phyloP scores from a whole-genome alignment of 2,329 filamentous ascomycete genomes.

The Colletotrichum limetticola region DNA sequence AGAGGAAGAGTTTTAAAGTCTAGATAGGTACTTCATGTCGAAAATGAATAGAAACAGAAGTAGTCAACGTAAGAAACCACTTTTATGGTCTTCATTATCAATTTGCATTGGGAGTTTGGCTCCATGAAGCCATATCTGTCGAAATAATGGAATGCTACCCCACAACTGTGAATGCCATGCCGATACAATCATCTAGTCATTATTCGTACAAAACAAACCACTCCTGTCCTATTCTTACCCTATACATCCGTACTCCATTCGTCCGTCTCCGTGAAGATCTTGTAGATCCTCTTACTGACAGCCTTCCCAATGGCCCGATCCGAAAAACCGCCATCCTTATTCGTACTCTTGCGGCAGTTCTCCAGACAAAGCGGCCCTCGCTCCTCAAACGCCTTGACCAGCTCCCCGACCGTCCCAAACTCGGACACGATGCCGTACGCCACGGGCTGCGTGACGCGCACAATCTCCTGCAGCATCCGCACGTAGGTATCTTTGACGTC shows the following conservation, averaged over 20 bases:
- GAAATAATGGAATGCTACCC: background rate
- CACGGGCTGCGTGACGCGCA: slow-evolving; percentile 76
- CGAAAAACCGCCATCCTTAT: slow-evolving; percentile 65
- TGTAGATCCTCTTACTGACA: slow-evolving; percentile 68
- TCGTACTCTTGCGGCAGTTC: slow-evolving; percentile 66
- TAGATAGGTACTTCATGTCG: too few relatives aligned
- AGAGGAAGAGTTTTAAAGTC: background rate
- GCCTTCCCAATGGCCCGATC: slow-evolving; percentile 67
- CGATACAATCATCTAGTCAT: background rate
- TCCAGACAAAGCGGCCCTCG: slow-evolving; percentile 72
- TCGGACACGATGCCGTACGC: slow-evolving; percentile 75
- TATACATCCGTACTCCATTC: slow-evolving; percentile 65
- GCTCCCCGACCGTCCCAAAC: slow-evolving; percentile 66
- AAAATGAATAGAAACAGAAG: too few relatives aligned
- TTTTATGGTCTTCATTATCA: too few relatives aligned
- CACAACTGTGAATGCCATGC: background rate
- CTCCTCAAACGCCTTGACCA: slow-evolving; percentile 68
- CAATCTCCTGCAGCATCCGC: slow-evolving; percentile 81
- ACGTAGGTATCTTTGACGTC: slow-evolving; percentile 74
- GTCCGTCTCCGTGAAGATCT: slow-evolving; percentile 69
- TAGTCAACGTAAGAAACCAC: too few relatives aligned
- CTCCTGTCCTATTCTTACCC: background rate
- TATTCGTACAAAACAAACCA: background rate
- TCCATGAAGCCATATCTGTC: too few relatives aligned
- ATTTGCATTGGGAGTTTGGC: too few relatives aligned